phyloP scores from a whole-genome alignment of 495 filamentous ascomycete species.

The Podospora tetraspora region DNA sequence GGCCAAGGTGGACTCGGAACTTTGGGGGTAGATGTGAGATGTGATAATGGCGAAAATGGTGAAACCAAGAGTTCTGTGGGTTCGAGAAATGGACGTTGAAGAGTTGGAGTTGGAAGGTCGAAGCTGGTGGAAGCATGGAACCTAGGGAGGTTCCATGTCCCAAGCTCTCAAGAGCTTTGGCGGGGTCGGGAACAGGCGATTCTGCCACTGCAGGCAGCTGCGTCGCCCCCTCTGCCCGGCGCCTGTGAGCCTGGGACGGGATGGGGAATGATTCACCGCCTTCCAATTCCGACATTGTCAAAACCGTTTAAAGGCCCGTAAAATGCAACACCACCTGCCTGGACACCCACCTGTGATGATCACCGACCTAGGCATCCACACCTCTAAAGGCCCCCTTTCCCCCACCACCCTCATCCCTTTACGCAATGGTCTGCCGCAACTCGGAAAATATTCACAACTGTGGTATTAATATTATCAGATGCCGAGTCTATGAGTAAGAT shows the following conservation, averaged over 20 bases:
- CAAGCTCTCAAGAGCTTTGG: background rate
- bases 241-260: no score
- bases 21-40: background rate
- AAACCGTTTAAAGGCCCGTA: background rate
- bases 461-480: background rate
- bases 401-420: no score
- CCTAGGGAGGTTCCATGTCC: background rate
- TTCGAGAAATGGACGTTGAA: background rate
- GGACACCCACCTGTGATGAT: background rate
- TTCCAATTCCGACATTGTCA: background rate
- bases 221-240: background rate
- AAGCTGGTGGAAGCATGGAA: background rate
- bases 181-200: constrained; percentile 2
- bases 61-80: background rate
- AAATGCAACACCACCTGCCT: background rate
- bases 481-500: background rate
- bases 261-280: constrained; percentile 14
- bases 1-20: background rate
- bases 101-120: background rate
- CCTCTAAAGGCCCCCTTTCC: no score
- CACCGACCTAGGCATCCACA: no score
- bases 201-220: constrained; percentile 6
- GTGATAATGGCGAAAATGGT: background rate
- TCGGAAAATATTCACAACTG: background rate
- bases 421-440: background rate